phyloP scores from a whole-genome alignment of 495 filamentous ascomycete genomes.

The Xylaria telfairii region DNA sequence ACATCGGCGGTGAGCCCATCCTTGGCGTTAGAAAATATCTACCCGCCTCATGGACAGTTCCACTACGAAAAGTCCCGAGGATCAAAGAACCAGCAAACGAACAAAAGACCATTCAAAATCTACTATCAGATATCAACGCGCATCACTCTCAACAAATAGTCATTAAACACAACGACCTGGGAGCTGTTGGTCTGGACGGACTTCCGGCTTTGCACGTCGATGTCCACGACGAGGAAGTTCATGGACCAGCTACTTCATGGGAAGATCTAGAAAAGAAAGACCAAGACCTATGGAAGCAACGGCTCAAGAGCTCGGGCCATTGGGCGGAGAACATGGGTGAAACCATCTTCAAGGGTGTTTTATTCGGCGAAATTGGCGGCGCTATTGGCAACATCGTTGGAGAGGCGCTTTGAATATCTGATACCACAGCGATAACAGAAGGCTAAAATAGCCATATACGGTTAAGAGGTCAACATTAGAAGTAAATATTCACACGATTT shows the following conservation, averaged over 20 bases:
- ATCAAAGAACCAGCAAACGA: slow-evolving; percentile 22
- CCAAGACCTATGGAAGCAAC: slow-evolving; percentile 69
- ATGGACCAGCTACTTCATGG: slow-evolving; percentile 63
- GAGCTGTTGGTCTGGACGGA: slow-evolving; percentile 30
- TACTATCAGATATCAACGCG: slow-evolving; percentile 30
- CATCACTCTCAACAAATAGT: slow-evolving; percentile 34
- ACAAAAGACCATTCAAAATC: slow-evolving; percentile 37
- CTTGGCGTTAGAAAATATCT: slow-evolving; percentile 48
- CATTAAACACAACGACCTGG: slow-evolving; percentile 33
- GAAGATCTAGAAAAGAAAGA: slow-evolving; percentile 66
- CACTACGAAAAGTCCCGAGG: slow-evolving; percentile 31
- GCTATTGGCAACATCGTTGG: slow-evolving; percentile 59
- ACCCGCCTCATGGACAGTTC: slow-evolving; percentile 36
- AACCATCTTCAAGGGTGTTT: slow-evolving; percentile 71
- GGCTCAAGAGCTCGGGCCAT: slow-evolving; percentile 70
- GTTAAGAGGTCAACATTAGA: not conserved
- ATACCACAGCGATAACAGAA: slow-evolving; percentile 16
- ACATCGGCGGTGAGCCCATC: slow-evolving; percentile 60
- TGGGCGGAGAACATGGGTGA: slow-evolving; percentile 77
- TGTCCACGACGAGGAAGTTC: slow-evolving; percentile 52
- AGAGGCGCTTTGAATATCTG: slow-evolving; percentile 33
- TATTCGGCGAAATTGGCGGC: slow-evolving; percentile 74
- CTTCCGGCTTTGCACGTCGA: slow-evolving; percentile 38
- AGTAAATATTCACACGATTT: slow-evolving; percentile 14
- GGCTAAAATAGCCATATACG: slow-evolving; percentile 10